Conservation (phyloP, 331 rosid species). For the Cucumis variabilis region DNA sequence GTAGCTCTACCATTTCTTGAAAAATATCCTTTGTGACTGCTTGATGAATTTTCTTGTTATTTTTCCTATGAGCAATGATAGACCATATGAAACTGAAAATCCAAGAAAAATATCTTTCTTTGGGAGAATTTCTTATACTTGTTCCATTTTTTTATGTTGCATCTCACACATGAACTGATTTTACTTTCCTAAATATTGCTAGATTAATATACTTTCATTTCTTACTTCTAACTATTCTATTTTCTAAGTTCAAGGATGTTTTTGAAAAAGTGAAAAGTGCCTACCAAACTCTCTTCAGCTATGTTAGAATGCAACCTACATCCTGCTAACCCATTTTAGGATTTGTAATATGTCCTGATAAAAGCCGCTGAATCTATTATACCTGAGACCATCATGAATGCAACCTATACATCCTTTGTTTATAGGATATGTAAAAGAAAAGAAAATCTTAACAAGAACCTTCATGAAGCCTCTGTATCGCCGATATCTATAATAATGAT, state of each 20-base stretch:
- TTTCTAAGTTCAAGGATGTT: slow-evolving; percentile 56
- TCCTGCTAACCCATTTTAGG: too few relatives aligned
- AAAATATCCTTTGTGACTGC: not conserved
- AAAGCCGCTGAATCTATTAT: too few relatives aligned
- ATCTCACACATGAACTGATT: slow-evolving; percentile 1
- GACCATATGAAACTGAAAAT: not conserved
- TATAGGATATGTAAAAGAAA: too few relatives aligned
- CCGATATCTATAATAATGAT: too few relatives aligned
- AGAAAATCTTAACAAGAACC: too few relatives aligned
- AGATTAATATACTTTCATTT: not conserved
- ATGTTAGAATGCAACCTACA: too few relatives aligned
- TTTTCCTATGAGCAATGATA: not conserved
- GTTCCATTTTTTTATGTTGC: not conserved
- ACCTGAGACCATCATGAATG: too few relatives aligned
- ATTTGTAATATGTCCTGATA: too few relatives aligned
- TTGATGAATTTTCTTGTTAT: not conserved
- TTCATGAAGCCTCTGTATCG: too few relatives aligned
- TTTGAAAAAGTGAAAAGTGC: slow-evolving; percentile 64
- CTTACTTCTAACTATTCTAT: slow-evolving; percentile 1
- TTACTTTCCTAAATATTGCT: not conserved
- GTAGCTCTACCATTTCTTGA: not conserved
- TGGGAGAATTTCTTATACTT: not conserved
- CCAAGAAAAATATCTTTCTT: too few relatives aligned
- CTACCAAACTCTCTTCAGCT: slow-evolving; percentile 67
- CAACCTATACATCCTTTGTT: too few relatives aligned